These are phyloP conservation scores for Capsella bursapastoris DNA, from an alignment of 345 rosid genomes.

Conservation along the genomic window DNA sequence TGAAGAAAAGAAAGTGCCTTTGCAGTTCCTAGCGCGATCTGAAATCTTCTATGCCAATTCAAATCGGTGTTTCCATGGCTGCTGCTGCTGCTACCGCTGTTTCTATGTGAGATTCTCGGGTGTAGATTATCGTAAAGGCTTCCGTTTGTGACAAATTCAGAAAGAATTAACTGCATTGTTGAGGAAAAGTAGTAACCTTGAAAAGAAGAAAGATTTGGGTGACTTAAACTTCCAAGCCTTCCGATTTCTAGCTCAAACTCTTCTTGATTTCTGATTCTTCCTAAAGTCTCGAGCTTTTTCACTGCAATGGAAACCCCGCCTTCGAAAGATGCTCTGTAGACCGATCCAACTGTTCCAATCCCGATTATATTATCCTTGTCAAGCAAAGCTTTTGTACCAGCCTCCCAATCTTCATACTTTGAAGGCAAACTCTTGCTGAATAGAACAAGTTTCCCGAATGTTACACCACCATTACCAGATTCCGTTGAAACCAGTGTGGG, in stretches of 20 bases:
- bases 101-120: conserved; percentile 52
- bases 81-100: conserved; percentile 45
- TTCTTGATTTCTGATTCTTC: conserved; percentile 87
- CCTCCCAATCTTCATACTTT: conserved; percentile 95
- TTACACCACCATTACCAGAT: conserved; percentile 49
- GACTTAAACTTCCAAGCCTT: conserved; percentile 70
- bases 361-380: conserved; percentile 89
- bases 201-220: conserved; percentile 71
- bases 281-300: conserved; percentile 87
- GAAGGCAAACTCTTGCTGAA: conserved; percentile 95
- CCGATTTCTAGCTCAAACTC: conserved; percentile 94
- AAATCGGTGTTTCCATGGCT: conserved; percentile 61
- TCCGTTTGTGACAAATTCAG: conserved; percentile 75
- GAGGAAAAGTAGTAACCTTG: conserved; percentile 95
- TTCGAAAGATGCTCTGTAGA: conserved; percentile 79
- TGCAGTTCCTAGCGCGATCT: conserved; percentile 84
- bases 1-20: conserved; percentile 90
- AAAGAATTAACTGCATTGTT: conserved; percentile 76
- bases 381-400: conserved; percentile 88
- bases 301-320: conserved; percentile 90
- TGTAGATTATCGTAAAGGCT: conserved; percentile 83
- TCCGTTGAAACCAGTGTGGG: conserved; percentile 23
- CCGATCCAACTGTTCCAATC: conserved; percentile 82
- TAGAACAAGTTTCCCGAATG: conserved; percentile 87
- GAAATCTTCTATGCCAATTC: conserved; percentile 81